Evolutionary conservation across 441 rosid species (phyloP).

Genomic region (Populus hybrid): DNA sequence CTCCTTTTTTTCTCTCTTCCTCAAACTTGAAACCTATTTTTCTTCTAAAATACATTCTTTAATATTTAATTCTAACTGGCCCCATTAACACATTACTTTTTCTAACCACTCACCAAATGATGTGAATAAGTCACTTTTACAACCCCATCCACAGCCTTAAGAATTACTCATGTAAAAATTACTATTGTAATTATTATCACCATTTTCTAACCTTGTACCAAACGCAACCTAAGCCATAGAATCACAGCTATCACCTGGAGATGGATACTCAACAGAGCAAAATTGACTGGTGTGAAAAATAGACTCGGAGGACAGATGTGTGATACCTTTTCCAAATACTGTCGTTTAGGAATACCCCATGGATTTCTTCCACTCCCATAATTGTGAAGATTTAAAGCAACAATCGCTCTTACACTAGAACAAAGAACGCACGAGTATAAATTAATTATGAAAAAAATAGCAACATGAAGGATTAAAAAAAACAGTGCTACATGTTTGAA

Average conservation of each 20-base stretch:
- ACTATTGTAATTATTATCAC: background rate
- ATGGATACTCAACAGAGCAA: background rate
- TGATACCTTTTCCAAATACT: constrained; percentile 77
- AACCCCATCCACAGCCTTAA: background rate
- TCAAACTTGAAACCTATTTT: background rate
- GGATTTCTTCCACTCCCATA: constrained; percentile 97
- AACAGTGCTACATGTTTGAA: background rate
- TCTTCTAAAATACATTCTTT: background rate
- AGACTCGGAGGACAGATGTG: background rate
- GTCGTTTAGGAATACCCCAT: constrained; percentile 81
- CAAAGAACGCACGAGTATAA: background rate
- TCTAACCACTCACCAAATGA: background rate
- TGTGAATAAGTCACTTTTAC: background rate
- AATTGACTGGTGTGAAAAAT: background rate
- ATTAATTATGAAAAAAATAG: background rate
- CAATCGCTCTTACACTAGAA: constrained; percentile 86
- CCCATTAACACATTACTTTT: background rate
- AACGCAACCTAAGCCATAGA: background rate
- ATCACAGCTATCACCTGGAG: background rate
- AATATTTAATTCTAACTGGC: background rate
- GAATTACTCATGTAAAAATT: background rate
- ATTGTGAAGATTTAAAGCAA: constrained; percentile 81
- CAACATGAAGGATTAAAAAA: background rate
- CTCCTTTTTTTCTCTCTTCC: background rate
- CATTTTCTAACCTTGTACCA: background rate